These are phyloP conservation scores for Nemania serpens DNA, from an alignment of 2,329 filamentous ascomycete species.

Conservation along the genomic window DNA sequence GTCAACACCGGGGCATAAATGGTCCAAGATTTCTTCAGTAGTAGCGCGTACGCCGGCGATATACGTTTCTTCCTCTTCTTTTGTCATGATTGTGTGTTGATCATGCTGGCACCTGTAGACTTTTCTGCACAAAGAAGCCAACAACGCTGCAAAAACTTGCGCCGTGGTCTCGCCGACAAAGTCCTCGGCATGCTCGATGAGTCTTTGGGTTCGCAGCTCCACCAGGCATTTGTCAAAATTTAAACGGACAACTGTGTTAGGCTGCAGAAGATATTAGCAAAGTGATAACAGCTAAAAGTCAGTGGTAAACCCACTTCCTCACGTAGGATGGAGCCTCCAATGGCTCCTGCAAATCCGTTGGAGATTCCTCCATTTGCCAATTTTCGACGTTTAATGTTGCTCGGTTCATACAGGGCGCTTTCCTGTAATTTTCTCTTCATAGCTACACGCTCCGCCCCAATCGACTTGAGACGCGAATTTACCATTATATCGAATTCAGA, in stretches of 20 bases:
- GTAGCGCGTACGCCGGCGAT: constrained; percentile 49
- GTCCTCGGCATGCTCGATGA: constrained; percentile 73
- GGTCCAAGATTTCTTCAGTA: constrained; percentile 61
- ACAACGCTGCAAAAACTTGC: constrained; percentile 75
- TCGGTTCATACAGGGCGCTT: constrained; percentile 29
- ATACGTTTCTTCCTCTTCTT: constrained; percentile 45
- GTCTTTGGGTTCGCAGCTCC: constrained; percentile 76
- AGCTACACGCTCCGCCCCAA: constrained; percentile 31
- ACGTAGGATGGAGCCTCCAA: constrained; percentile 46
- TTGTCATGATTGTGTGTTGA: constrained; percentile 54
- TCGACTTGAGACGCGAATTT: constrained; percentile 33
- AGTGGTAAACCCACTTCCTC: constrained; percentile 55
- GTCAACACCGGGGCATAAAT: constrained; percentile 57
- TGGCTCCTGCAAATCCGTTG: constrained; percentile 47
- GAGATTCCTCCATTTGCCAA: constrained; percentile 53
- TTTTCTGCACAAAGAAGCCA: constrained; percentile 72
- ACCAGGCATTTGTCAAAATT: constrained; percentile 87
- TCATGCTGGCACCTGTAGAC: constrained; percentile 67
- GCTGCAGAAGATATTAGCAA: constrained; percentile 51
- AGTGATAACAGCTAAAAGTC: constrained; percentile 8
- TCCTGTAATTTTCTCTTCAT: constrained; percentile 37
- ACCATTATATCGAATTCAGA: constrained; percentile 56
- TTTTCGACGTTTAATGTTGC: constrained; percentile 57
- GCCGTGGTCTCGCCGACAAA: constrained; percentile 75
- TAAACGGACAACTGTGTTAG: constrained; percentile 73